Percentiles rank a stretch among this genome's conserved stretches.
phyloP scores from a whole-genome alignment of 2,329 filamentous ascomycete genomes.

The Fusarium musae region DNA sequence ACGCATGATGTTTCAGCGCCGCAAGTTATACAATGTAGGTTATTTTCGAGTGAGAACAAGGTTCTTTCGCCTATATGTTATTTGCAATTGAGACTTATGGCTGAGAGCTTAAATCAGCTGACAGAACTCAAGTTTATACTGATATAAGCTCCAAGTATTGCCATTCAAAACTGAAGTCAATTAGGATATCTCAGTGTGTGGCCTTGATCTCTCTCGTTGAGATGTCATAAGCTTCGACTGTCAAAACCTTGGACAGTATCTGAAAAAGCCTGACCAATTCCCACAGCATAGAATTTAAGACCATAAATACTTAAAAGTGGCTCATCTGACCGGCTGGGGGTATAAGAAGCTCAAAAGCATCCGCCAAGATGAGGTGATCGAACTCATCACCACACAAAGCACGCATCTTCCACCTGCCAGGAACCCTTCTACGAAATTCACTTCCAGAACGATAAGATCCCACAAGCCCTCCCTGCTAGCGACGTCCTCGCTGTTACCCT shows the following conservation, averaged over 20 bases:
- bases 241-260: not conserved
- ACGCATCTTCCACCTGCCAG: fast-evolving
- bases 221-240: not conserved
- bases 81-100: no score
- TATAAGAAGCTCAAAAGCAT: not conserved
- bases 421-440: not conserved
- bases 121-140: no score
- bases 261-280: not conserved
- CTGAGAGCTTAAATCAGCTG: no score
- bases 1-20: no score
- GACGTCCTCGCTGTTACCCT: fast-evolving
- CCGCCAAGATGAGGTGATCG: not conserved
- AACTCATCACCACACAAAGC: not conserved
- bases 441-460: not conserved
- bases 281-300: fast-evolving
- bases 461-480: not conserved
- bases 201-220: not conserved
- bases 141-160: no score
- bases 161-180: no score
- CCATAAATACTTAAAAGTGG: not conserved
- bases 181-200: not conserved
- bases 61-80: no score
- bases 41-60: no score
- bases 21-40: no score
- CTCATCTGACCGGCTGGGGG: fast-evolving